These are phyloP conservation scores for Lipomyces sp. DNA, from an alignment of 805 yeast genomes.

Conservation along the genomic window DNA sequence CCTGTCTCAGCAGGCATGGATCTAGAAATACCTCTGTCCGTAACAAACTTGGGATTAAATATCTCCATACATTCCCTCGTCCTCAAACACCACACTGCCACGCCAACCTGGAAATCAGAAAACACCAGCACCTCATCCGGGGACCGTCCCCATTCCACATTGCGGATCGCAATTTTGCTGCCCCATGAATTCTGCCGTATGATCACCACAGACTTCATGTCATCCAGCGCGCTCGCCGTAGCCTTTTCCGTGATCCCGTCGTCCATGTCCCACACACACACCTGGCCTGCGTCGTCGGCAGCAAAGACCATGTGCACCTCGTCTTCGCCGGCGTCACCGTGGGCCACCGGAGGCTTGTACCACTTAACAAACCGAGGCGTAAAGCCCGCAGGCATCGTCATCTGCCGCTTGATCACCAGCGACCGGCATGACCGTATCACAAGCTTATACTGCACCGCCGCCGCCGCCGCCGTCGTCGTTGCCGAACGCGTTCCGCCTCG, in stretches of 20 bases:
- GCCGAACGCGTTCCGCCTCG: background rate
- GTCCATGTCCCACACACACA: conserved; percentile 24
- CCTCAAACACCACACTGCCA: conserved; percentile 23
- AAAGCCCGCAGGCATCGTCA: conserved; percentile 16
- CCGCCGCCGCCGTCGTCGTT: background rate
- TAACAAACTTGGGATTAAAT: conserved; percentile 14
- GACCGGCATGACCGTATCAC: conserved; percentile 14
- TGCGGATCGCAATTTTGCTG: conserved; percentile 17
- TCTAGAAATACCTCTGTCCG: background rate
- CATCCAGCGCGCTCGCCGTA: conserved; percentile 7
- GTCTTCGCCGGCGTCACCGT: conserved; percentile 1
- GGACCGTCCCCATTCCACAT: conserved; percentile 25
- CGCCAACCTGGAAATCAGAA: conserved; percentile 23
- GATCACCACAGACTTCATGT: conserved; percentile 13
- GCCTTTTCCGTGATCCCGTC: background rate
- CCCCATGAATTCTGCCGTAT: conserved; percentile 26
- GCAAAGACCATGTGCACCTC: conserved; percentile 20
- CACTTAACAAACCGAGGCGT: conserved; percentile 16
- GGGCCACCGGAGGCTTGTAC: conserved; percentile 11
- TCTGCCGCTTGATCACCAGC: conserved; percentile 13
- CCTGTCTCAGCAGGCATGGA: no score
- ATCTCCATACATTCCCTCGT: conserved; percentile 16
- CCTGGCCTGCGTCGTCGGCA: conserved; percentile 18
- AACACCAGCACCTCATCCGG: conserved; percentile 24
- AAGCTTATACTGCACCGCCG: conserved; percentile 2